phyloP scores from a whole-genome alignment of 1,284 basidiomycete genomes.

The Melampsora americana region DNA sequence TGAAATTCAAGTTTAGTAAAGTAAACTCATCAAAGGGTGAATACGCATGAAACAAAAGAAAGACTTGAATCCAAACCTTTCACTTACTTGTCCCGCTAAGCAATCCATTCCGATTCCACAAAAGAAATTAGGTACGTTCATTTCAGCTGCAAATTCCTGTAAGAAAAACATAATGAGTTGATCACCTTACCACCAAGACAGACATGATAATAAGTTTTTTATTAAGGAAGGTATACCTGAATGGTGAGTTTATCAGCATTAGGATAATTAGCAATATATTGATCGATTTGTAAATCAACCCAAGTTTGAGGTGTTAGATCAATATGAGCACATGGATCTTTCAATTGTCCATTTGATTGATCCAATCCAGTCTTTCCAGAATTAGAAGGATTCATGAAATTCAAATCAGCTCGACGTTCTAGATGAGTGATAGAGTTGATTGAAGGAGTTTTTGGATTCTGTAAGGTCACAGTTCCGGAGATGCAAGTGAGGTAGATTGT shows the following conservation, averaged over 20 bases:
- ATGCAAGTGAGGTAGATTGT: too few relatives aligned
- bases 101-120: conserved; percentile 28
- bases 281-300: conserved; percentile 23
- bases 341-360: background rate
- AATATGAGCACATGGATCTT: conserved; percentile 10
- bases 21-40: background rate
- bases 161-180: background rate
- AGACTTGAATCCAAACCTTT: too few relatives aligned
- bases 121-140: conserved; percentile 24
- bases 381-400: background rate
- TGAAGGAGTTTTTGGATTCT: too few relatives aligned
- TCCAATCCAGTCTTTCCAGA: background rate
- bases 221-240: conserved; percentile 7
- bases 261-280: conserved; percentile 28
- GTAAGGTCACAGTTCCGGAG: too few relatives aligned
- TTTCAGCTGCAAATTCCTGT: conserved; percentile 26
- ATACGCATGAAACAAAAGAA: background rate
- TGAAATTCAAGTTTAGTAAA: background rate
- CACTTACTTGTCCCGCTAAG: conserved; percentile 15
- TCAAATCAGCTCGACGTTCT: conserved; percentile 6
- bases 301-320: conserved; percentile 21
- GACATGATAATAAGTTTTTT: background rate
- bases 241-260: conserved; percentile 22
- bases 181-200: background rate
- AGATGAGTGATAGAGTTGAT: background rate